Base-by-base conservation (phyloP, 2,329 filamentous ascomycete species). In the Trichoderma polysporum region DNA sequence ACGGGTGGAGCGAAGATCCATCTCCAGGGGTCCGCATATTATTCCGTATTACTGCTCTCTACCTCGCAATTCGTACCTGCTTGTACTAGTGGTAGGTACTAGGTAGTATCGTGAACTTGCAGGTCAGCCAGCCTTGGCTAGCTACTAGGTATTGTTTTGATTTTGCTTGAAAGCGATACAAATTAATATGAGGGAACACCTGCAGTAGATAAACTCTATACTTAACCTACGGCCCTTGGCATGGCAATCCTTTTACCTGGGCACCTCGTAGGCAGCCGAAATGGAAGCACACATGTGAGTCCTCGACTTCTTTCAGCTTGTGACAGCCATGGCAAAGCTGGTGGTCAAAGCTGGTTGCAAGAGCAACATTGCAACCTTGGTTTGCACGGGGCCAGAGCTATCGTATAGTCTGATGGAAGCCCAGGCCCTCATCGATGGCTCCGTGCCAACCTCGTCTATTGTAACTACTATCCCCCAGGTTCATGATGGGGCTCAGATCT, bases 1-100 rank as follows among this genome's bases (percentile, higher is more conserved):
- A 68, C 60, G 54, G 60, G 62, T 64, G 66, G 58, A 66, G 60
- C 37, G 61, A 45, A 56, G 49, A 64, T 54, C 49, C 49, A 64
- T 56, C 61, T 29, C 61, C 61, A 64, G 50, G 61, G 61, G 52
- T 52, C 50, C 50, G 50, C 29, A 27, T 47, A 33, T 39, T 54
- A 47, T 39, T 54, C 60, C 27, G 60, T 50, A 54, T 62, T 37
- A 62, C 22, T 52, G n/a, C 13, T 22, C 17, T 22, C 17, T 19
- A 33, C 22, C 22, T 27, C n/a, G 39, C 37, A 29, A 15, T 59
- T 22, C 13, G 58, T 25, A 37, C 7, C 49, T 31, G n/a, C n/a
- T n/a, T n/a, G n/a, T n/a, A n/a, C n/a, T n/a, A n/a, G n/a, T n/a
- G n/a, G n/a, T n/a, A n/a, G n/a, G n/a, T n/a, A n/a, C n/a, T n/a